Percentiles rank a stretch among this genome's conserved stretches.
Conservation (phyloP, 108 stramenopile genomes). For the Pseudonitzschia multistriata region DNA sequence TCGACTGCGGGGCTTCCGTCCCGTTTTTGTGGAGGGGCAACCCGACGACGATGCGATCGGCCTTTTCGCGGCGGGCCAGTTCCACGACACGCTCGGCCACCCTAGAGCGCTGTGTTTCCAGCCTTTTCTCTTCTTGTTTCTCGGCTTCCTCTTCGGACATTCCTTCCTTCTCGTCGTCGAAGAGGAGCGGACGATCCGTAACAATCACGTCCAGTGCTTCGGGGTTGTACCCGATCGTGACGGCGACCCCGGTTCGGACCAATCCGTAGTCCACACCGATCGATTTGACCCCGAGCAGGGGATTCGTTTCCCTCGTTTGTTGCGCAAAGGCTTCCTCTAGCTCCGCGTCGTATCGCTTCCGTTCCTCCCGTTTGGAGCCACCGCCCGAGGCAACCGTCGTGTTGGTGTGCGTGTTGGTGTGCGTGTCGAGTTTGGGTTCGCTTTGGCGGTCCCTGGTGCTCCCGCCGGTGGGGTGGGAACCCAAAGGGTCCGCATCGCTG, state of each 20-base stretch:
- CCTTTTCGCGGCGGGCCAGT: conserved; percentile 46
- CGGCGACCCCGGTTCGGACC: conserved; percentile 73
- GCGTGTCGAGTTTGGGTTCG: too few relatives aligned
- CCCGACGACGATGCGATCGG: conserved; percentile 64
- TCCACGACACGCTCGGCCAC: conserved; percentile 44
- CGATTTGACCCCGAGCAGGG: conserved; percentile 47
- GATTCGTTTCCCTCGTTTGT: conserved; percentile 13
- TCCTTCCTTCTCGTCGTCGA: background rate
- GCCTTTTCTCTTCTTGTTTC: conserved; percentile 6
- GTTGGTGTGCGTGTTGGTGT: background rate
- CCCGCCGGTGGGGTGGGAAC: background rate
- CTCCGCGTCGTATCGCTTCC: conserved; percentile 2
- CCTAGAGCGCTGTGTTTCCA: conserved; percentile 43
- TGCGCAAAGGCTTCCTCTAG: conserved; percentile 14
- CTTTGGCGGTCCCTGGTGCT: background rate
- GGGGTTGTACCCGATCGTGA: conserved; percentile 70
- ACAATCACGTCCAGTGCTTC: conserved; percentile 57
- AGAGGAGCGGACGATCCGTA: background rate
- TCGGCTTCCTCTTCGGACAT: conserved; percentile 16
- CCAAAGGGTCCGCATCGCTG: background rate
- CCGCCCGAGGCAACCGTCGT: background rate
- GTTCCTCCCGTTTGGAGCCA: background rate
- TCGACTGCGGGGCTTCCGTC: conserved; percentile 69
- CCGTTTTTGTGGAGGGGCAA: conserved; percentile 83
- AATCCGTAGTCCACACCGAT: conserved; percentile 84